Percentiles rank a stretch among this genome's conserved stretches.
Evolutionary conservation across 352 stramenopile genomes (phyloP).

Genomic region (Phytophthora syringae): DNA sequence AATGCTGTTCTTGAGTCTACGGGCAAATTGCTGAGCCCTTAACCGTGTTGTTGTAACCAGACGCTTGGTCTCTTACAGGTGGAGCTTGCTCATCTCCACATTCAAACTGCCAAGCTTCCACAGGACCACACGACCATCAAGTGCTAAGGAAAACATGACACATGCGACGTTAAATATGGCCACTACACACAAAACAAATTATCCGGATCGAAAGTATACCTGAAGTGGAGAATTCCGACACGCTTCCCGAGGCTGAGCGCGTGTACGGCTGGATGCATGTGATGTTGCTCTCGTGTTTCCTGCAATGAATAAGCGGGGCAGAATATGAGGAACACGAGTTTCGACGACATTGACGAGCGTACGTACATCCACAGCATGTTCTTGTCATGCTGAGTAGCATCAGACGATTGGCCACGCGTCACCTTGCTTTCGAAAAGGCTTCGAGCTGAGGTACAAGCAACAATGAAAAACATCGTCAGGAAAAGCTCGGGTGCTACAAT

Average conservation of each 20-base stretch:
- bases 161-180: background rate
- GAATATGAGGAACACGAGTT: background rate
- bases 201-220: constrained; percentile 49
- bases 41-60: too few species aligned
- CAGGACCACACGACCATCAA: constrained; percentile 83
- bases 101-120: constrained; percentile 81
- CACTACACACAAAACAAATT: background rate
- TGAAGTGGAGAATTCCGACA: constrained; percentile 86
- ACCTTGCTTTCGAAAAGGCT: constrained; percentile 90
- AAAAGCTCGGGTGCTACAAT: background rate
- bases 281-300: constrained; percentile 88
- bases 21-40: too few species aligned
- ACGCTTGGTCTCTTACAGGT: constrained; percentile 62
- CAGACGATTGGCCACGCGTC: constrained; percentile 79
- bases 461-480: too few species aligned
- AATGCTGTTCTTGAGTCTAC: constrained; percentile 17
- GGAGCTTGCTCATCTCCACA: constrained; percentile 83
- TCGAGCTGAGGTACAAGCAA: constrained; percentile 55
- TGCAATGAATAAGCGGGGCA: constrained; percentile 13
- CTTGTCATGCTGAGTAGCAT: constrained; percentile 84
- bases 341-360: background rate
- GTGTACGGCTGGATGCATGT: constrained; percentile 82
- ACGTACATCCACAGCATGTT: constrained; percentile 84
- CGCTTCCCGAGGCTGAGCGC: constrained; percentile 50
- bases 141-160: constrained; percentile 40